Evolutionary conservation across 106 monocot species (phyloP).

Genomic region (Phalaenopsis equestris): DNA sequence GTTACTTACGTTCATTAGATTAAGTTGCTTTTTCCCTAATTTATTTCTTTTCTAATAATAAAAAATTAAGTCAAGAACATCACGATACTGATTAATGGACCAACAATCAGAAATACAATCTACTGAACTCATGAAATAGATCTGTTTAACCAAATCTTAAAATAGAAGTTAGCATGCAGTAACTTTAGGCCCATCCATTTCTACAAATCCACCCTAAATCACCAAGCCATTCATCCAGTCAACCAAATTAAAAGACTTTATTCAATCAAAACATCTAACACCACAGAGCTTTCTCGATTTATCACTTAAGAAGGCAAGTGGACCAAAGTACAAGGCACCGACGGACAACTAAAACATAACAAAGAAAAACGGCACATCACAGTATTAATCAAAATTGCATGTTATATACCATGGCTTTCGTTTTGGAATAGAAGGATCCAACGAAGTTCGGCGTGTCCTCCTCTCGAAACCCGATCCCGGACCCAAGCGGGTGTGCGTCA

Average conservation of each 20-base stretch:
- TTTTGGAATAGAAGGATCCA: slow-evolving; percentile 64
- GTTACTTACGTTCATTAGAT: background rate
- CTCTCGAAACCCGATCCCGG: slow-evolving; percentile 52
- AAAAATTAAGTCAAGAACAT: background rate
- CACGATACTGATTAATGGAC: background rate
- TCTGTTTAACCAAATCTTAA: background rate
- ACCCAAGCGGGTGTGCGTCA: slow-evolving; percentile 25
- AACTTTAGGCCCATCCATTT: background rate
- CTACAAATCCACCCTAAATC: background rate
- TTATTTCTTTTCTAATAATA: background rate
- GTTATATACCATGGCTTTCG: slow-evolving; percentile 51
- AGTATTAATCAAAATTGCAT: background rate
- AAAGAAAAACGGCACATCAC: background rate
- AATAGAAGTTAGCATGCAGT: background rate
- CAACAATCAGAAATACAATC: background rate
- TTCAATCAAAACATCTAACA: background rate
- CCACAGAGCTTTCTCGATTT: background rate
- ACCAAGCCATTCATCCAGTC: background rate
- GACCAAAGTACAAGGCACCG: background rate
- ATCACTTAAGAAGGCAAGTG: background rate
- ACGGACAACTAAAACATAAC: background rate
- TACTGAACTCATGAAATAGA: background rate
- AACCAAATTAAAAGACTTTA: background rate
- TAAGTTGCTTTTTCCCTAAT: background rate
- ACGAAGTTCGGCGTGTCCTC: slow-evolving; percentile 56